Conservation (phyloP, 768 basidiomycete genomes). For the Galerina marginata region DNA sequence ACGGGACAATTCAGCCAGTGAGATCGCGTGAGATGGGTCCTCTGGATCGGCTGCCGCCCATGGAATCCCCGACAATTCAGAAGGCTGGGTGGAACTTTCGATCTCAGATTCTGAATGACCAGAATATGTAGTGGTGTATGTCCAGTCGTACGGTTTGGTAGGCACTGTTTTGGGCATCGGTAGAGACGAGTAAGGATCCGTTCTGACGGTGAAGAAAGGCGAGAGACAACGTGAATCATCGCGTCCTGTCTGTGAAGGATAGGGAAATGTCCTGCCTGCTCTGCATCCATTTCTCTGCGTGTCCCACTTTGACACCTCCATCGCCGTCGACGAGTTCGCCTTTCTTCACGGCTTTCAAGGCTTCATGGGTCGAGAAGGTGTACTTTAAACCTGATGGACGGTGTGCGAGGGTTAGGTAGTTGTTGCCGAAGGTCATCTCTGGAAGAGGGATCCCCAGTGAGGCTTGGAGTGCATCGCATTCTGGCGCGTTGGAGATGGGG, state of each 20-base stretch:
- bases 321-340: conserved; percentile 81
- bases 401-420: conserved; percentile 73
- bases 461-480: conserved; percentile 73
- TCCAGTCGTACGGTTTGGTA: conserved; percentile 97
- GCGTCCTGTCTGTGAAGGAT: conserved; percentile 13
- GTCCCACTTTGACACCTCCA: conserved; percentile 92
- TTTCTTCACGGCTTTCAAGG: conserved; percentile 74
- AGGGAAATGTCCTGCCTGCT: conserved; percentile 65
- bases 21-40: conserved; percentile 69
- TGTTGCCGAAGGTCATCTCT: conserved; percentile 96
- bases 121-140: conserved; percentile 88
- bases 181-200: conserved; percentile 63
- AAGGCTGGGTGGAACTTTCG: conserved; percentile 16
- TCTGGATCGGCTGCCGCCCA: conserved; percentile 66
- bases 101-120: conserved; percentile 52
- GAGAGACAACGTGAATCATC: conserved; percentile 16
- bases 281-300: conserved; percentile 93
- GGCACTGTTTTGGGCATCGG: conserved; percentile 74
- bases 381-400: conserved; percentile 66
- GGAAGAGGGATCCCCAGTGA: conserved; percentile 80
- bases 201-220: conserved; percentile 45
- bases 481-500: conserved; percentile 79
- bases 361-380: conserved; percentile 68
- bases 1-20: conserved; percentile 81
- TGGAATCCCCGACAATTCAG: conserved; percentile 23